A percentile compares a stretch with the other conserved stretches of the same genome.
Conservation (phyloP, 768 basidiomycete species). For the Russula griseocarnosa region DNA sequence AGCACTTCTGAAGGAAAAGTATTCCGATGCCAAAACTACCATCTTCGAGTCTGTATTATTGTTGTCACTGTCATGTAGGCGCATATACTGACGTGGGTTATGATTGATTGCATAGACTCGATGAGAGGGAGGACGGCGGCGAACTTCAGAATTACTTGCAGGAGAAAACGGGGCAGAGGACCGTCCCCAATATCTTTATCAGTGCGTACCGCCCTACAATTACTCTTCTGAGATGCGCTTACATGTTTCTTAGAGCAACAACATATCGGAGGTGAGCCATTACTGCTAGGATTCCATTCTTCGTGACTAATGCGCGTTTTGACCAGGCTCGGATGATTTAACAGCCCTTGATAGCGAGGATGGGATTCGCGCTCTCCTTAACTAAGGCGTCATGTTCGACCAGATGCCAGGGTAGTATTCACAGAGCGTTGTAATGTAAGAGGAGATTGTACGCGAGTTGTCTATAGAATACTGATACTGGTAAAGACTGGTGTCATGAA, state of each 20-base stretch:
- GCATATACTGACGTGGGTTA: neutral
- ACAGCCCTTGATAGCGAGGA: neutral
- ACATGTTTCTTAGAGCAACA: conserved; percentile 38
- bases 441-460: neutral
- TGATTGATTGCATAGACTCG: conserved; percentile 44
- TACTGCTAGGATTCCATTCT: neutral
- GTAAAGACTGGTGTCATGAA: neutral
- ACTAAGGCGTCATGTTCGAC: neutral
- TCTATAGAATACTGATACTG: neutral
- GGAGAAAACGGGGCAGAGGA: conserved; percentile 61
- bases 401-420: neutral
- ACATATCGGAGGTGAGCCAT: conserved; percentile 49
- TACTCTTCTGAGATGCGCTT: neutral
- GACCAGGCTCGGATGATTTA: conserved; percentile 11
- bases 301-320: neutral
- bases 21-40: conserved; percentile 31
- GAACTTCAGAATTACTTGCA: conserved; percentile 61
- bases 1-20: conserved; percentile 33
- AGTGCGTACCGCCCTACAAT: conserved; percentile 40
- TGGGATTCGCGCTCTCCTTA: conserved; percentile 6
- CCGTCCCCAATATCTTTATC: conserved; percentile 76
- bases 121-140: conserved; percentile 50
- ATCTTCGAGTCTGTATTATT: conserved; percentile 35
- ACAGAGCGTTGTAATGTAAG: neutral
- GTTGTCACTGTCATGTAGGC: neutral